Evolutionary conservation across 257 asterid genomes (phyloP).

Genomic region (Scutellaria galericulata): DNA sequence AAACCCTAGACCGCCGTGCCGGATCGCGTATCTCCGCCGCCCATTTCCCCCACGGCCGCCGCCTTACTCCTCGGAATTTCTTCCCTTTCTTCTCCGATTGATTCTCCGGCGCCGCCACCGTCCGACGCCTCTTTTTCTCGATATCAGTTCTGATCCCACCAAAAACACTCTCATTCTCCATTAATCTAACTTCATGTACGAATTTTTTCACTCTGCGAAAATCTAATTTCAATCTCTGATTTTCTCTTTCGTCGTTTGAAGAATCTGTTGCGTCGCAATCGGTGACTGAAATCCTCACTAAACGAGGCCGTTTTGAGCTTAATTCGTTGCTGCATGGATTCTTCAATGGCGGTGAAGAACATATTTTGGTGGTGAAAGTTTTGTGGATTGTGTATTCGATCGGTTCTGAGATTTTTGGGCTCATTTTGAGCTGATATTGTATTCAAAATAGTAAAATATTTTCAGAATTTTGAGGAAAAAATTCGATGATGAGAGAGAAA

Average conservation of each 20-base stretch:
- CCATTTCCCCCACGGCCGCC: constrained; percentile 83
- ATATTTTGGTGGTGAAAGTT: constrained; percentile 41
- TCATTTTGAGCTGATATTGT: constrained; percentile 21
- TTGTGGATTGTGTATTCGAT: constrained; percentile 39
- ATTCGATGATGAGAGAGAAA: neutral
- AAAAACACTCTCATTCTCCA: constrained; percentile 28
- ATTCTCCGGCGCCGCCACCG: no score
- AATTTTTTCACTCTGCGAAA: constrained; percentile 45
- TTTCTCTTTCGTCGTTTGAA: constrained; percentile 50
- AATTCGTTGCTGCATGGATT: constrained; percentile 3
- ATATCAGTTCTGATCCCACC: neutral
- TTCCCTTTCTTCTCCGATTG: constrained; percentile 4
- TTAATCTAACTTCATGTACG: constrained; percentile 50
- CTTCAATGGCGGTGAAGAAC: constrained; percentile 18
- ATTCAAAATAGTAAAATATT: neutral
- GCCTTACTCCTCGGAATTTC: constrained; percentile 74
- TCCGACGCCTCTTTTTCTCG: constrained; percentile 22
- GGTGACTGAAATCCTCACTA: constrained; percentile 57
- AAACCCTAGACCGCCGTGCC: constrained; percentile 43
- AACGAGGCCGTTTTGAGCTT: constrained; percentile 41
- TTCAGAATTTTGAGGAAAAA: neutral
- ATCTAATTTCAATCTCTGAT: neutral
- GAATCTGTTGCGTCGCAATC: constrained; percentile 80
- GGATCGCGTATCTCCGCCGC: constrained; percentile 86
- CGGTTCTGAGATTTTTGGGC: constrained; percentile 20